Evolutionary conservation across 805 yeast species (phyloP), one percentile per base, ranked within the genome.

Genomic region (Naumovozyma castellii): DNA sequence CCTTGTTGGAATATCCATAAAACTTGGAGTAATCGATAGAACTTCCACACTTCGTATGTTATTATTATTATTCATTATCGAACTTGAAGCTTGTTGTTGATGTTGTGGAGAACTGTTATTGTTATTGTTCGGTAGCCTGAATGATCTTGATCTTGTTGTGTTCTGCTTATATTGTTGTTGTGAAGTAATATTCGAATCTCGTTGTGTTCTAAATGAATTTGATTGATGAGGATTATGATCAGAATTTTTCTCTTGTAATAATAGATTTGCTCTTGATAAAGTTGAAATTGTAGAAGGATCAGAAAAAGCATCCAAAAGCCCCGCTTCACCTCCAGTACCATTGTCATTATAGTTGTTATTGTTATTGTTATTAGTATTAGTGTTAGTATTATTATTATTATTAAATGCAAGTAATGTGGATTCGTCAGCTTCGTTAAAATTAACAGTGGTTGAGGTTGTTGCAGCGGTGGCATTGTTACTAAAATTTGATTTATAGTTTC

Each of bases 241-340:
- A 27, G 39, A 35, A 30, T 41, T 38, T 17, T 40, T 50, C 18
- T 53, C 51, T 35, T 49, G 49, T 42, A 45, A 33, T 25, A 48
- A 38, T 36, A 38, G 33, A 27, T 45, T 40, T 14, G 51, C 48
- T 33, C 44, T 49, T 13, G 56, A 47, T 32, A 50, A 38, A 3
- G 52, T 45, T 9, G 54, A 47, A 12, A 49, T 45, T 5, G 55
- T 45, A 4, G 61, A 48, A 1, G 59, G 47, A 38, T 59, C 59
- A 14, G 62, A 44, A 35, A 68, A 65, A 41, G 66, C 53, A 44
- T 69, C 74, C 34, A 69, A 43, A 15, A 67, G 51, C 1, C 73
- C 73, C n/a, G 41, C 55, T 61, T 4, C 62, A 56, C 1, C 37
- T n/a, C 6, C 13, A 33, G 22, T 25, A 3, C 30, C 8, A 10